phyloP scores from a whole-genome alignment of 1,139 yeast species.

The Pichia kudriavzevii region DNA sequence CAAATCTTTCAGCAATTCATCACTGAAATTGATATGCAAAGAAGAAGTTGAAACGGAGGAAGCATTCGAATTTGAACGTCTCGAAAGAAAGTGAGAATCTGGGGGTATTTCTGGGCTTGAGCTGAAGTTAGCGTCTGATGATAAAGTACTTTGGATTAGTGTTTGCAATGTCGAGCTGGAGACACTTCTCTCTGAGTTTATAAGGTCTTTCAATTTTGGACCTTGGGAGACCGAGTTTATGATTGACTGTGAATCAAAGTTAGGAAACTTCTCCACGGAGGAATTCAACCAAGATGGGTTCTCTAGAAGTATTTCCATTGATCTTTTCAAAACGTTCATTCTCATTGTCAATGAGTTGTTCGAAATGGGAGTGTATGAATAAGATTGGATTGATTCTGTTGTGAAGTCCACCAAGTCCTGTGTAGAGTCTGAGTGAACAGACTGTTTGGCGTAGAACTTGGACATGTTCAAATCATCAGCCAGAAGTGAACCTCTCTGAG shows the following conservation, averaged over 20 bases:
- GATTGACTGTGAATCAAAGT: no score
- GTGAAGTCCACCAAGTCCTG: constrained; percentile 39
- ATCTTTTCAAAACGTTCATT: constrained; percentile 64
- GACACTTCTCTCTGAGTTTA: constrained; percentile 34
- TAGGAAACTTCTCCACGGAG: constrained; percentile 22
- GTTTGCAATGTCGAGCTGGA: constrained; percentile 46
- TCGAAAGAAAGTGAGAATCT: background rate
- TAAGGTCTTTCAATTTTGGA: constrained; percentile 2
- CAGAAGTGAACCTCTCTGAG: no score
- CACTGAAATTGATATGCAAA: constrained; percentile 4
- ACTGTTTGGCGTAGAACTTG: no score
- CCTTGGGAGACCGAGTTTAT: no score
- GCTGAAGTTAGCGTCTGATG: constrained; percentile 7
- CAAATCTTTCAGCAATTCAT: constrained; percentile 30
- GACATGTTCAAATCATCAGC: no score
- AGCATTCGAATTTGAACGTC: background rate
- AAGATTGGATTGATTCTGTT: constrained; percentile 75
- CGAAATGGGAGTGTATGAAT: constrained; percentile 75
- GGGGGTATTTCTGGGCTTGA: background rate
- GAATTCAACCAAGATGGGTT: constrained; percentile 45
- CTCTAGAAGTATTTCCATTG: constrained; percentile 63
- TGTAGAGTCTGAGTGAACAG: background rate
- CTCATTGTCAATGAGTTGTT: constrained; percentile 75
- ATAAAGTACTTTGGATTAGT: constrained; percentile 35
- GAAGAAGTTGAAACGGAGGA: constrained; percentile 5